Evolutionary conservation across 2,329 filamentous ascomycete genomes (phyloP), one percentile per base, ranked within the genome.

Genomic region (Sordariomycetes sp.): DNA sequence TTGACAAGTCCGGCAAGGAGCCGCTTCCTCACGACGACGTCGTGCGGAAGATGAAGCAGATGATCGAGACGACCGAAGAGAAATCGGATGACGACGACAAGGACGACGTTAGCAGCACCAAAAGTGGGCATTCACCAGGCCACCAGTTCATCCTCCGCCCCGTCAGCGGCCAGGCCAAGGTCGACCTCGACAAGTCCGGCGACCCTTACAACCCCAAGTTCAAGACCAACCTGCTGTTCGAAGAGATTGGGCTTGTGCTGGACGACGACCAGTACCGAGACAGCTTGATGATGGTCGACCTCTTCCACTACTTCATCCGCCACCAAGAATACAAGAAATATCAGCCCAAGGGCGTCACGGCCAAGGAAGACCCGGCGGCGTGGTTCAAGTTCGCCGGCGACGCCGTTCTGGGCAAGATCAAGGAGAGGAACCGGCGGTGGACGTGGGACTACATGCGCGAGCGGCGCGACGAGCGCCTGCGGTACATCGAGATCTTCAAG

Each of bases 241-340:
- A 99, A 67, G 95, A 99, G 68, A 92, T 99, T 60, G 94, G 95
- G 55, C 87, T 99, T 62, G 89, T 97, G n/a, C 80, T 99, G 35
- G 95, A 99, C 64, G 93, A 99, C 63, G 85, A 97, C 63, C 94
- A 99, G 70, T 99, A 99, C 69, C 88, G 95, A 34, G 94, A 99
- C 73, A 90, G 88, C 5, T 75, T 99, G 60, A 99, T 99, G 94
- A 89, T 99, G 77, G 89, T 97, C 1, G 94, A 99, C 69, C 78
- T 97, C 2, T 99, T 99, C 76, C 94, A 99, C 71, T 97, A 96
- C 73, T 99, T 97, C 71, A 89, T 97, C 65, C 87, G 93, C 35
- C 94, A 99, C 64, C 94, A 97, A 70, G 93, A 99, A 70, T 97
- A 97, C 76, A 95, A 95, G 69, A 93, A 88, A 65, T 79, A 91